These are phyloP conservation scores for Endocalyx cinctus DNA, from an alignment of 2,329 filamentous ascomycete genomes.

Conservation along the genomic window DNA sequence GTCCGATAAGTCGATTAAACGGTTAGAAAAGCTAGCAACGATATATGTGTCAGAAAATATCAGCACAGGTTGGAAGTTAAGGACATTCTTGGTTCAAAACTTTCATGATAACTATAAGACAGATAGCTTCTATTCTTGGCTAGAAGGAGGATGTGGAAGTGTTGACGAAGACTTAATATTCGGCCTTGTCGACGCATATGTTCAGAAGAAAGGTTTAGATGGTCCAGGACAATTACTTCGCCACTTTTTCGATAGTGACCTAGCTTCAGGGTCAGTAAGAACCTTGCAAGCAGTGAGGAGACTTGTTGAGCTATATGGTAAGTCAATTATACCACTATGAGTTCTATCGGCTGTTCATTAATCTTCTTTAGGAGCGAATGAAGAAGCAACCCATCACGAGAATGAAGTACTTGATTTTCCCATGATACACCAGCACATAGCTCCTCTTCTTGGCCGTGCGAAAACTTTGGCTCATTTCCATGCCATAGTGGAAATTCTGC, in stretches of 20 bases:
- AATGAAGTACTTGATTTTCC: constrained; percentile 19
- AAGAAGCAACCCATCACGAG: no score
- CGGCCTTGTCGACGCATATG: constrained; percentile 22
- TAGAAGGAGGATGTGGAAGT: constrained; percentile 19
- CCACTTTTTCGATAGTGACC: constrained; percentile 14
- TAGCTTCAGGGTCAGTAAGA: constrained; percentile 16
- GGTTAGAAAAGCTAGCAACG: no score
- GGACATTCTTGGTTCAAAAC: constrained; percentile 22
- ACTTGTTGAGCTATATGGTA: constrained; percentile 11
- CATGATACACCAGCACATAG: constrained; percentile 18
- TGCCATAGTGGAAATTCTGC: constrained; percentile 19
- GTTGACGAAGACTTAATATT: constrained; percentile 17
- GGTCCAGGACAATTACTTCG: constrained; percentile 15
- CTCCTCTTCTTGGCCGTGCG: constrained; percentile 15
- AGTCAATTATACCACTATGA: constrained; percentile 9
- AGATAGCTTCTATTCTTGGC: constrained; percentile 11
- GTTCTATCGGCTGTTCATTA: no score
- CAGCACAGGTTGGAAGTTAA: constrained; percentile 27
- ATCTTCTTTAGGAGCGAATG: no score
- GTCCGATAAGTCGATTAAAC: no score
- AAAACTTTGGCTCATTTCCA: constrained; percentile 23
- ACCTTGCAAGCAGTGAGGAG: constrained; percentile 19
- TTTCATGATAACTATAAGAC: constrained; percentile 14
- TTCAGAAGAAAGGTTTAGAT: constrained; percentile 13
- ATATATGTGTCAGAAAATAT: no score